Evolutionary conservation across 805 yeast species (phyloP).

Genomic region (Zygoascus tannicola): DNA sequence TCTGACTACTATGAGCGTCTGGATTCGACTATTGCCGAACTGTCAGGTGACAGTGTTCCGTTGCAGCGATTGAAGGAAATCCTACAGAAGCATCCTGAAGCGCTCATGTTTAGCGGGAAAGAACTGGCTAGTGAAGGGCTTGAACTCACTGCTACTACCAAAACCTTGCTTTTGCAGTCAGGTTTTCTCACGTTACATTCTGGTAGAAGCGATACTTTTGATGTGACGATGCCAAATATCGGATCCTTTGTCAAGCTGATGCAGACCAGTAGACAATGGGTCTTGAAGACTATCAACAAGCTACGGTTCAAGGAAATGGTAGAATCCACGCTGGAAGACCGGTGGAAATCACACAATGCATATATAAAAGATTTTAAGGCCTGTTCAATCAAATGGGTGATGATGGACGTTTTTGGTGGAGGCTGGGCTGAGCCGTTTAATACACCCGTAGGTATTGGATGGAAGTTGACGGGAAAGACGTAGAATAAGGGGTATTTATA

Average conservation of each 20-base stretch:
- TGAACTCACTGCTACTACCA: slow-evolving; percentile 7
- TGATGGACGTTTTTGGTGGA: slow-evolving; percentile 46
- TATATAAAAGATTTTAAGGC: slow-evolving; percentile 43
- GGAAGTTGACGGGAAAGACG: slow-evolving; percentile 44
- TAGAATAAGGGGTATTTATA: not conserved
- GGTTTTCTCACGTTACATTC: slow-evolving; percentile 31
- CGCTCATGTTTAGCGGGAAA: slow-evolving; percentile 19
- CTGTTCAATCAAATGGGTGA: slow-evolving; percentile 41
- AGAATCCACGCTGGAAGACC: slow-evolving; percentile 26
- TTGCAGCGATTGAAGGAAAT: slow-evolving; percentile 16
- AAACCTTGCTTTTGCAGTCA: slow-evolving; percentile 17
- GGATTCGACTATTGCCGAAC: not conserved
- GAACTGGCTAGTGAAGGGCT: slow-evolving; percentile 19
- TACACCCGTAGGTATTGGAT: slow-evolving; percentile 53
- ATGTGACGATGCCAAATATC: slow-evolving; percentile 29
- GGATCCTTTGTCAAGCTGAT: slow-evolving; percentile 30
- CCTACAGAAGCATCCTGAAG: slow-evolving; percentile 22
- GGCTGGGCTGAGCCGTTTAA: slow-evolving; percentile 48
- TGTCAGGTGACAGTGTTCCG: no score
- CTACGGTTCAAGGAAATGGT: slow-evolving; percentile 31
- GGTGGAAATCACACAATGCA: slow-evolving; percentile 22
- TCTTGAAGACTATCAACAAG: slow-evolving; percentile 23
- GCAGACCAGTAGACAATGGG: slow-evolving; percentile 28
- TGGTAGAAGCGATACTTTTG: slow-evolving; percentile 24
- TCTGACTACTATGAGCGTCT: slow-evolving; percentile 14